Conservation (phyloP, 1,284 basidiomycete species). For the Mrakiaceae sp. region DNA sequence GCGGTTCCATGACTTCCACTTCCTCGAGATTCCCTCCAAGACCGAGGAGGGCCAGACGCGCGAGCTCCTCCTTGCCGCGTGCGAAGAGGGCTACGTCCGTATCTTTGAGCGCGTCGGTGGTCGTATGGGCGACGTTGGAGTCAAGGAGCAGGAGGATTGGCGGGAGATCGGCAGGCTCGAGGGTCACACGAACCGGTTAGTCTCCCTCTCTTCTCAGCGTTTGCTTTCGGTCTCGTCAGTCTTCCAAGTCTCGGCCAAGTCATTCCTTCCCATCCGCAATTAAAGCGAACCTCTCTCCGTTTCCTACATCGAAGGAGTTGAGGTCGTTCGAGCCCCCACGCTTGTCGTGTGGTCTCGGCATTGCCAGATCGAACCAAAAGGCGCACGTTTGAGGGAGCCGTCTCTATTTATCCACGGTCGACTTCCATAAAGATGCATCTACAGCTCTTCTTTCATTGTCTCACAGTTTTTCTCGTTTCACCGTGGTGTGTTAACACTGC, state of each 20-base stretch:
- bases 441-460: too few species aligned
- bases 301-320: neutral
- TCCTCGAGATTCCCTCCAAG: slow-evolving; percentile 43
- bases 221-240: too few species aligned
- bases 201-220: neutral
- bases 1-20: slow-evolving; percentile 66
- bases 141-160: slow-evolving; percentile 20
- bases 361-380: too few species aligned
- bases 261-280: too few species aligned
- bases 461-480: too few species aligned
- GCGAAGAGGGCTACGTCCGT: slow-evolving; percentile 72
- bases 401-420: too few species aligned
- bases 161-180: slow-evolving; percentile 26
- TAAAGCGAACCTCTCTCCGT: neutral
- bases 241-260: too few species aligned
- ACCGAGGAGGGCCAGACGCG: slow-evolving; percentile 38
- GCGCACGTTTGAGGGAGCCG: too few species aligned
- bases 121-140: slow-evolving; percentile 19
- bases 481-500: too few species aligned
- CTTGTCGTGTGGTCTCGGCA: neutral
- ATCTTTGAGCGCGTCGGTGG: slow-evolving; percentile 45
- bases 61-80: slow-evolving; percentile 65
- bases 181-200: slow-evolving; percentile 32
- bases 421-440: too few species aligned
- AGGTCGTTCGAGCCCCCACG: neutral